Base-by-base conservation (phyloP, 139 green algal genomes). In the Trebouxia sp. region DNA sequence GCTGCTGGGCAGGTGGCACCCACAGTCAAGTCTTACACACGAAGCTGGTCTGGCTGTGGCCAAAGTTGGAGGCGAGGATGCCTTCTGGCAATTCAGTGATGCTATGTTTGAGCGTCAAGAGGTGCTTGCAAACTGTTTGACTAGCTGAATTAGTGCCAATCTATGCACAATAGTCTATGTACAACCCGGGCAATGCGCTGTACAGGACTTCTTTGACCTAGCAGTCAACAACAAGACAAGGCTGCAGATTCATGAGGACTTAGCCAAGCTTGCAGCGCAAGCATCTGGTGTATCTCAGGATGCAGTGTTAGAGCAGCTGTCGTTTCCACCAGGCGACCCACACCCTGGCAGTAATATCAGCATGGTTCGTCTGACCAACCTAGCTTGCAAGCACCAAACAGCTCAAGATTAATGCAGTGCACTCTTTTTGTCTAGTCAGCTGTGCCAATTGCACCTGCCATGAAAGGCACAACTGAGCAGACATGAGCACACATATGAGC, bases 121-220 rank as follows among this genome's bases (percentile, higher is more conserved):
- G 74, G 74, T 79, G 24, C 24, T 12, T 70, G 58, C 3, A 35
- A 24, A 41, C 26, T 2, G 5, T 45, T 24, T 70, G 58, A 3
- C n/a, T n/a, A n/a, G n/a, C n/a, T n/a, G 20, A 5, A 24, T 45
- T 9, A 5, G 2, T 5, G 28, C 6, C 12, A n/a, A 70, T 22
- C n/a, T 41, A 24, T 70, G 58, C 58, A 41, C n/a, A 70, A 14
- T 70, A n/a, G 14, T 22, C 5, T 41, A 24, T 37, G 20, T n/a
- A 70, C 28, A 70, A 70, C 32, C 3, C 3, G 37, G 14, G 39
- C 17, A 26, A 11, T 24, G 17, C n/a, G 28, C 58, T 41, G 7
- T 48, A 32, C 43, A 79, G 74, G 74, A 62, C 32, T 79, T 79
- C n/a, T 79, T 79, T 47, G 74, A 79, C 30, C 9, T 62, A 8